A percentile compares a stretch with the other conserved stretches of the same genome.
These are phyloP conservation scores for Serendipita sp. DNA, from an alignment of 1,284 basidiomycete species.

Conservation along the genomic window DNA sequence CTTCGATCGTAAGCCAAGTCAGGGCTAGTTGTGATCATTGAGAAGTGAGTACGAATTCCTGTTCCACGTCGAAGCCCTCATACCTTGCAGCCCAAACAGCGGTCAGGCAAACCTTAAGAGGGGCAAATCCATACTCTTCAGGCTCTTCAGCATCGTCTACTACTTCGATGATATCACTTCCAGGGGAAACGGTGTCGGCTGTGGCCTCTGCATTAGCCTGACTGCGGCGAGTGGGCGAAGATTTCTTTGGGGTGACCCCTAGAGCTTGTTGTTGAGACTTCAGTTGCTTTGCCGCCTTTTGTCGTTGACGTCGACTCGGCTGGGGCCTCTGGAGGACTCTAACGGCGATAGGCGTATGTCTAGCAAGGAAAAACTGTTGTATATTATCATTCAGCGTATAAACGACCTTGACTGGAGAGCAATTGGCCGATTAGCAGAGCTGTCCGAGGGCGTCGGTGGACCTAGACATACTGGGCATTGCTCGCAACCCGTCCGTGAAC, in stretches of 20 bases:
- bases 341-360: constrained; percentile 3
- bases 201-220: neutral
- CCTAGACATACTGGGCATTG: neutral
- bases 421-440: neutral
- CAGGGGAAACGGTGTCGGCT: neutral
- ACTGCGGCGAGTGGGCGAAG: neutral
- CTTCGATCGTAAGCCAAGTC: neutral
- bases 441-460: neutral
- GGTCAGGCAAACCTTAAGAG: neutral
- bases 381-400: constrained; percentile 7
- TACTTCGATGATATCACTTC: neutral
- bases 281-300: constrained; percentile 3
- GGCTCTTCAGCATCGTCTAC: neutral
- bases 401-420: neutral
- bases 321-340: neutral
- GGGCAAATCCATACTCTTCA: neutral
- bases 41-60: neutral
- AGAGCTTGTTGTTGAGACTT: neutral
- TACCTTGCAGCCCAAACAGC: constrained; percentile 3
- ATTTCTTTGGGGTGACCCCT: neutral
- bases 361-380: constrained; percentile 2
- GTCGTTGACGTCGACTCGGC: neutral
- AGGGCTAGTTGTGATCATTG: neutral
- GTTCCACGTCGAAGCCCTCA: neutral
- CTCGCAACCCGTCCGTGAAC: constrained; percentile 1